Base-by-base conservation (phyloP, 2,329 filamentous ascomycete species). In the Hypomyces rosellus region DNA sequence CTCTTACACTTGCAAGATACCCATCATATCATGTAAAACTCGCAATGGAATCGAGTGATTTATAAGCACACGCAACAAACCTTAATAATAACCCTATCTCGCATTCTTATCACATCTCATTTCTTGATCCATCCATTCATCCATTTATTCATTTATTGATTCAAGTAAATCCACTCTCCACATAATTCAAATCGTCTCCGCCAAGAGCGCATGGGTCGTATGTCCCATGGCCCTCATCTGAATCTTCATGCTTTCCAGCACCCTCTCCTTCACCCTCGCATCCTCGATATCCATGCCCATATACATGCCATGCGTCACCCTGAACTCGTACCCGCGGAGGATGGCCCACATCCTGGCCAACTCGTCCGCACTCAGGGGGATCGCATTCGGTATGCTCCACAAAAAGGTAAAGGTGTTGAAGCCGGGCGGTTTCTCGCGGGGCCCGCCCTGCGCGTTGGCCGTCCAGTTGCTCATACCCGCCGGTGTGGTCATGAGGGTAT, bases 221-320 rank as follows among this genome's bases (percentile, higher is more conserved):
- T 76, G 70, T 0, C 79, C 79, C 61, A 75, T 76, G 18, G 66
- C 70, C 56, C 63, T 71, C 2, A 84, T 72, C 61, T 89, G 86
- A 16, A 89, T 86, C 71, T 88, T 80, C 76, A 88, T 88, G 63
- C 87, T 91, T 53, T 89, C 80, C 61, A 90, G 60, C 22, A 92
- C 75, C 55, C 85, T 77, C 52, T 64, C 62, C 71, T 86, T 89
- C 48, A 88, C 71, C 55, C 74, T 69, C 5, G 60, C 57, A 54
- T 72, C 73, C 51, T 75, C 69, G 3, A 89, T 80, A 58, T 89
- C 85, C 60, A 76, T 74, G 0, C 78, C 80, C 2, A 73, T 59
- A 55, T 91, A 89, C 0, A 80, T 80, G 0, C 87, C 85, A 64
- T 88, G 82, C 6, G 86, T 84, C 53, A 79, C 78, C 12, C 69